These are phyloP conservation scores for Pseudopithomyces maydicus DNA, from an alignment of 2,329 filamentous ascomycete species.

Conservation along the genomic window DNA sequence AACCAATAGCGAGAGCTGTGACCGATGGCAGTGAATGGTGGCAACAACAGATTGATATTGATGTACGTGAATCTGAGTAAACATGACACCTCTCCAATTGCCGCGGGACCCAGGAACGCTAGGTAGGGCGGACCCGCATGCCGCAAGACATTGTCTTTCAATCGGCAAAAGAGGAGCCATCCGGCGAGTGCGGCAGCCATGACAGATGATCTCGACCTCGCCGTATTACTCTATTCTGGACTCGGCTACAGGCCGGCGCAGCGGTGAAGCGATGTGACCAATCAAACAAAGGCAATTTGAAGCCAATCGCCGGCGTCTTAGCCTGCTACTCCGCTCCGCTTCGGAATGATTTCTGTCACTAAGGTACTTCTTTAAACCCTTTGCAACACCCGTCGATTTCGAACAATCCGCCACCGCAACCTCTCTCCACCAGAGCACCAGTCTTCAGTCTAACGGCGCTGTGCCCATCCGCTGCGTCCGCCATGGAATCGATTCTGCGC, in stretches of 20 bases:
- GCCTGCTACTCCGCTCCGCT: slow-evolving; percentile 22
- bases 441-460: not conserved
- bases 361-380: slow-evolving; percentile 11
- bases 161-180: slow-evolving; percentile 9
- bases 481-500: slow-evolving; percentile 91
- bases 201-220: slow-evolving; percentile 13
- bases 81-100: not conserved
- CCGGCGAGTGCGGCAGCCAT: slow-evolving; percentile 1
- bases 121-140: not conserved
- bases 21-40: too few species aligned
- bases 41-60: too few species aligned
- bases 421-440: slow-evolving; percentile 3
- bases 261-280: slow-evolving; percentile 20
- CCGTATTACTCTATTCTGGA: slow-evolving; percentile 21
- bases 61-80: too few species aligned
- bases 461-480: slow-evolving; percentile 16
- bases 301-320: slow-evolving; percentile 28
- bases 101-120: not conserved
- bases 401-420: not conserved
- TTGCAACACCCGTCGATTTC: not conserved
- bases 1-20: too few species aligned
- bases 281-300: slow-evolving; percentile 29
- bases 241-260: slow-evolving; percentile 18
- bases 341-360: slow-evolving; percentile 32
- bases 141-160: not conserved